A percentile compares a stretch with the other conserved stretches of the same genome.
phyloP scores from a whole-genome alignment of 805 yeast genomes.

The Brettanomyces sp. region DNA sequence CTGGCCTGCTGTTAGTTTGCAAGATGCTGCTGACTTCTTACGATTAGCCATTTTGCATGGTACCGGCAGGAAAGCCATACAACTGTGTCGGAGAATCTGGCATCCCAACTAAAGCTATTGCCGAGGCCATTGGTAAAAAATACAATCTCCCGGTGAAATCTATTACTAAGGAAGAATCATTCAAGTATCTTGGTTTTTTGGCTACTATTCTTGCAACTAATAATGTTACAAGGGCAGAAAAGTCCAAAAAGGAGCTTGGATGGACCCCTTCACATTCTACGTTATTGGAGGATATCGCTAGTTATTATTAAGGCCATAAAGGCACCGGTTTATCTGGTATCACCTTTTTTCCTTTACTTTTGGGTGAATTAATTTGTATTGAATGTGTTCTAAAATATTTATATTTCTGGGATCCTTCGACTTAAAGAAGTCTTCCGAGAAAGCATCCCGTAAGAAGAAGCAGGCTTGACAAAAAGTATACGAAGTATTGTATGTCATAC shows the following conservation, averaged over 20 bases:
- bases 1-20: background rate
- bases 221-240: background rate
- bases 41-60: background rate
- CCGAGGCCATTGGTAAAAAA: conserved; percentile 1
- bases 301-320: background rate
- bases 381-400: too few species aligned
- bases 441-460: background rate
- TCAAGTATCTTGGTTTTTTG: background rate
- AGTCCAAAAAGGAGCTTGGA: background rate
- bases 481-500: conserved; percentile 1
- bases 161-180: background rate
- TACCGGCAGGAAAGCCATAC: background rate
- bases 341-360: too few species aligned
- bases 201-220: background rate
- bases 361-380: too few species aligned
- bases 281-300: background rate
- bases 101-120: background rate
- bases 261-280: background rate
- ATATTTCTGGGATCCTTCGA: background rate
- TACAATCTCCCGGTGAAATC: background rate
- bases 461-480: background rate
- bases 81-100: background rate
- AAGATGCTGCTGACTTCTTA: background rate
- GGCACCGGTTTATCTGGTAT: too few species aligned
- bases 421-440: background rate